phyloP scores from a whole-genome alignment of 2,329 filamentous ascomycete genomes.

The Ophiocordyceps australis region DNA sequence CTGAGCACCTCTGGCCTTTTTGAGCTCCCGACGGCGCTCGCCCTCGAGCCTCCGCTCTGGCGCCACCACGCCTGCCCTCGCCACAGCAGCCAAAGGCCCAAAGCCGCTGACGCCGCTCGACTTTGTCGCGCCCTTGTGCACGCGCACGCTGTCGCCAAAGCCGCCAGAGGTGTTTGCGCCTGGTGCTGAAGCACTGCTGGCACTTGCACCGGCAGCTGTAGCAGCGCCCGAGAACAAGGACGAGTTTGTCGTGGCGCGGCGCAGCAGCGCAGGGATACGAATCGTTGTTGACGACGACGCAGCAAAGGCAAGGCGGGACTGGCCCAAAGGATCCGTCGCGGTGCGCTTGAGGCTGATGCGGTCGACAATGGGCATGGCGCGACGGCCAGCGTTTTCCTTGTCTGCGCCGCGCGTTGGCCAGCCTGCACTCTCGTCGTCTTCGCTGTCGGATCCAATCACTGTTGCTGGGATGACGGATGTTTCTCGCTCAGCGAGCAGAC shows the following conservation, averaged over 20 bases:
- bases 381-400: conserved; percentile 31
- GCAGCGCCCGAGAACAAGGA: conserved; percentile 17
- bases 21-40: conserved; percentile 39
- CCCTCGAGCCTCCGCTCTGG: conserved; percentile 33
- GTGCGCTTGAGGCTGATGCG: conserved; percentile 52
- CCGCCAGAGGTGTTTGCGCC: conserved; percentile 12
- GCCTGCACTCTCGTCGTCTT: conserved; percentile 22
- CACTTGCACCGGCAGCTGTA: background rate
- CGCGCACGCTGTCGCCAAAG: conserved; percentile 30
- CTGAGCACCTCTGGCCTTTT: conserved; percentile 37
- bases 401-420: conserved; percentile 18
- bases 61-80: conserved; percentile 38
- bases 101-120: conserved; percentile 42
- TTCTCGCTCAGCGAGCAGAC: conserved; percentile 55
- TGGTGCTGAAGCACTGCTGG: conserved; percentile 8
- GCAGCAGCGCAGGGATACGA: conserved; percentile 52
- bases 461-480: conserved; percentile 29
- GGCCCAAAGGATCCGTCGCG: no score
- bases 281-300: conserved; percentile 27
- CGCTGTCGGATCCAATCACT: conserved; percentile 16
- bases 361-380: conserved; percentile 40
- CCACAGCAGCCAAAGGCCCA: no score
- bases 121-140: conserved; percentile 42
- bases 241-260: conserved; percentile 54
- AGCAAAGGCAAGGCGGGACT: conserved; percentile 42